These are phyloP conservation scores for Collybia nuda DNA, from an alignment of 768 basidiomycete species.

Conservation along the genomic window DNA sequence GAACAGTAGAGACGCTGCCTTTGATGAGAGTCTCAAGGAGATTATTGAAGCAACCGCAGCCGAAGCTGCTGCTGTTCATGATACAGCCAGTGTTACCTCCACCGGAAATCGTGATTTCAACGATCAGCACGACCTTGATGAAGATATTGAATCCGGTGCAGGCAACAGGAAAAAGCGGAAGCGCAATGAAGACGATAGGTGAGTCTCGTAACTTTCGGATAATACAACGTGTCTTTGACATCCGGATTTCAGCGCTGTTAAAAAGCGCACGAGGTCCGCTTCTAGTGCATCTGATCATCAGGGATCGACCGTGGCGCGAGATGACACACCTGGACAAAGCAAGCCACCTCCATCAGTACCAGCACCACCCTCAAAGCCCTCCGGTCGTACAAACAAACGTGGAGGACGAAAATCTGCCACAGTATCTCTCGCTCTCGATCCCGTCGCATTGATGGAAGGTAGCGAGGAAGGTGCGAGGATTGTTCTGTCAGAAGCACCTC, in stretches of 20 bases:
- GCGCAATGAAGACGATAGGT: constrained; percentile 73
- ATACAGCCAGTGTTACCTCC: constrained; percentile 30
- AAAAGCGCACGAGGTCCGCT: constrained; percentile 77
- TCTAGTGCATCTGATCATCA: constrained; percentile 68
- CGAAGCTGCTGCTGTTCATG: constrained; percentile 59
- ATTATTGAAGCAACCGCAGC: constrained; percentile 73
- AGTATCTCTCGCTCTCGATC: constrained; percentile 25
- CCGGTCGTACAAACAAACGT: constrained; percentile 40
- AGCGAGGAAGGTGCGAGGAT: constrained; percentile 61
- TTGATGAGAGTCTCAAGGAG: constrained; percentile 85
- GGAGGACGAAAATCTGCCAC: constrained; percentile 40
- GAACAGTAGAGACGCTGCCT: constrained; percentile 95
- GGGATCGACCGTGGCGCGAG: constrained; percentile 34
- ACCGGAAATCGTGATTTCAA: constrained; percentile 29
- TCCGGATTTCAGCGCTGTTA: constrained; percentile 36
- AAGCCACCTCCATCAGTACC: constrained; percentile 27
- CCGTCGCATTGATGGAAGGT: constrained; percentile 35
- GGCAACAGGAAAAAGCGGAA: constrained; percentile 70
- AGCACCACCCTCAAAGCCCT: constrained; percentile 29
- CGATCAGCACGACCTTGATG: constrained; percentile 41
- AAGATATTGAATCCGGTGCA: constrained; percentile 41
- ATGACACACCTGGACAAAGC: constrained; percentile 38
- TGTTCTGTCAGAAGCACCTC: constrained; percentile 1
- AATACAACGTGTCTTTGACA: background rate
- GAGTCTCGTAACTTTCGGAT: constrained; percentile 25